Evolutionary conservation across 768 basidiomycete species (phyloP), one percentile per base, ranked within the genome.

Genomic region (Tylopilus cervinicoccineus): DNA sequence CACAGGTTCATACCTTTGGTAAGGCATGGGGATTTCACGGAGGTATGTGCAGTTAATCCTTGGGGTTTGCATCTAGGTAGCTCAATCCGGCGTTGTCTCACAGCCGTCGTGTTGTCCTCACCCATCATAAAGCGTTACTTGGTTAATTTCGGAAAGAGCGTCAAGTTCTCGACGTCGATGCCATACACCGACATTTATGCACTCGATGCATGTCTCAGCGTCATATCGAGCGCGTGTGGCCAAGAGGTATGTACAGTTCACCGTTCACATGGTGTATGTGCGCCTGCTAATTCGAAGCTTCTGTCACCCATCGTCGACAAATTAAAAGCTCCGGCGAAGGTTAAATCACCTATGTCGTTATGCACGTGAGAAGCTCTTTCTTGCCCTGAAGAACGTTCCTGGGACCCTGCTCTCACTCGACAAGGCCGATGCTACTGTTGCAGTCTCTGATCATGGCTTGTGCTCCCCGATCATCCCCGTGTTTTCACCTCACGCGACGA

Each of bases 191-290:
- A 57, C 20, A 37, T 62, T 0, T 62, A 59, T 5, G 60, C 52
- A 0, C 52, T 62, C 10, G 70, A 87, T 16, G 74, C 54, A 5
- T 54, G 92, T 36, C 81, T 63, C 12, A 26, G 45, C 6, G 43
- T 48, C 32, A 47, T 62, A 6, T 48, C 54, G 11, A 41, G 52
- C 24, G 19, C 46, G 19, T 47, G 38, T 3, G 57, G 60, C 17
- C 39, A 59, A 23, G 54, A 62, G 55, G 61, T 63, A 62, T 53
- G 61, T 63, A 55, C 33, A 11, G 10, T 32, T 14, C 19, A 48
- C 44, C n/a, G 26, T 11, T 13, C 20, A 9, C 32, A 6, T 34
- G n/a, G n/a, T n/a, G n/a, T 7, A 3, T 12, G 14, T 38, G 11
- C 13, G 3, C 6, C 16, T 24, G 16, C 39, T 51, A n/a, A 57